Evolutionary conservation across 352 stramenopile genomes (phyloP).

Genomic region (Elongisporangium anandrum): DNA sequence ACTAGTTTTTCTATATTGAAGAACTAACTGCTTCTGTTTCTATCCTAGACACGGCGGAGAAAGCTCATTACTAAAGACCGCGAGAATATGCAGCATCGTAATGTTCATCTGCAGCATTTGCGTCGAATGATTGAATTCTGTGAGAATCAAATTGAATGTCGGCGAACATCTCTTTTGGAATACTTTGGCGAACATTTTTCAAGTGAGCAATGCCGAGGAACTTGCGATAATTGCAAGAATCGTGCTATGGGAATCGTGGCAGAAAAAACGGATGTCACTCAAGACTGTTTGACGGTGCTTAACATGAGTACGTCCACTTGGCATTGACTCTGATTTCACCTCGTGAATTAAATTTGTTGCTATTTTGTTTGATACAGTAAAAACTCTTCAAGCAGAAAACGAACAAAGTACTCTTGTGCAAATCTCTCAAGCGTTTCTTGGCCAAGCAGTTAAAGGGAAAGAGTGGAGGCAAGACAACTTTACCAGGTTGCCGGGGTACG

Average conservation of each 20-base stretch:
- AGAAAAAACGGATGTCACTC: constrained; percentile 74
- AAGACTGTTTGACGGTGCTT: constrained; percentile 58
- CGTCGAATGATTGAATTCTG: constrained; percentile 85
- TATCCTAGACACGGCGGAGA: constrained; percentile 47
- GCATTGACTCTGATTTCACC: not conserved
- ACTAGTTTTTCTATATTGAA: not conserved
- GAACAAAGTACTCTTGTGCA: constrained; percentile 71
- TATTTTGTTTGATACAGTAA: constrained; percentile 26
- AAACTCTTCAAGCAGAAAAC: constrained; percentile 54
- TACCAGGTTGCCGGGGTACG: constrained; percentile 50
- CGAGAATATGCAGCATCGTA: constrained; percentile 73
- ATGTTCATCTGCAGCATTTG: constrained; percentile 81
- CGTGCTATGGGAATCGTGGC: constrained; percentile 53
- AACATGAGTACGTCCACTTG: constrained; percentile 48
- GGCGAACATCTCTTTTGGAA: constrained; percentile 75
- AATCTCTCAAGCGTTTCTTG: constrained; percentile 69
- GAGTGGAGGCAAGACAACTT: no score
- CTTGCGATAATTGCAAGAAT: constrained; percentile 88
- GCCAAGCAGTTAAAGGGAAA: constrained; percentile 55
- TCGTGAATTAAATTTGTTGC: not conserved
- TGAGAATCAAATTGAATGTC: constrained; percentile 86
- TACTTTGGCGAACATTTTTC: constrained; percentile 90
- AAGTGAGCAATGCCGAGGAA: constrained; percentile 60
- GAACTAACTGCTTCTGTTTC: not conserved
- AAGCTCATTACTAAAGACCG: constrained; percentile 79